Evolutionary conservation across 2,329 filamentous ascomycete genomes (phyloP).

Genomic region (Claviceps humidiphila): DNA sequence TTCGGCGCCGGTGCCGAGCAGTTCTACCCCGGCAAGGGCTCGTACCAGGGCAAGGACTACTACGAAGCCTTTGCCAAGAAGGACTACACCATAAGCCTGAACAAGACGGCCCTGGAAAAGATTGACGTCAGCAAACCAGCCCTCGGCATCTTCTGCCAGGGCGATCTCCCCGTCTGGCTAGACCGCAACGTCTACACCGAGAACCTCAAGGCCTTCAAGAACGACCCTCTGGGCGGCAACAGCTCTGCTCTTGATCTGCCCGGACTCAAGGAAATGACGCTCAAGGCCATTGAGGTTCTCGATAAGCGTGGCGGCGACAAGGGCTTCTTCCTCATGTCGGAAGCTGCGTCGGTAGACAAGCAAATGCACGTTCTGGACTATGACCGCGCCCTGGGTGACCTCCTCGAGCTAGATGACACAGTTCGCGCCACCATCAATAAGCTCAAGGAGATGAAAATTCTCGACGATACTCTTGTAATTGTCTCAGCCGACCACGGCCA

Average conservation of each 20-base stretch:
- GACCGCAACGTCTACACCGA: conserved; percentile 69
- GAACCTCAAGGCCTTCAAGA: conserved; percentile 52
- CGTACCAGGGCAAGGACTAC: conserved; percentile 62
- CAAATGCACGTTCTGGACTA: conserved; percentile 82
- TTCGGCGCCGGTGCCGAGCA: conserved; percentile 76
- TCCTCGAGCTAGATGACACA: conserved; percentile 77
- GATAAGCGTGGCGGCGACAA: conserved; percentile 50
- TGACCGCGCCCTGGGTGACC: conserved; percentile 70
- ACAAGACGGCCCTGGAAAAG: conserved; percentile 56
- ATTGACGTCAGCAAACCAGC: conserved; percentile 47
- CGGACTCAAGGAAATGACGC: conserved; percentile 78
- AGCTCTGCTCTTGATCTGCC: conserved; percentile 60
- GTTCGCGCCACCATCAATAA: conserved; percentile 60
- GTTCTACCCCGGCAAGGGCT: conserved; percentile 52
- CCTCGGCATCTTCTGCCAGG: conserved; percentile 64
- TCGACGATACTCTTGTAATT: conserved; percentile 65
- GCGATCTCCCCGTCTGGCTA: conserved; percentile 71
- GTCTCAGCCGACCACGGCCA: conserved; percentile 84
- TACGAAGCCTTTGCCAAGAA: conserved; percentile 62
- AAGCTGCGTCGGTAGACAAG: conserved; percentile 78
- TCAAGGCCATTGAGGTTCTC: conserved; percentile 76
- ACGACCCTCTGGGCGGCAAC: conserved; percentile 54
- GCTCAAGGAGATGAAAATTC: conserved; percentile 49
- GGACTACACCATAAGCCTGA: conserved; percentile 58
- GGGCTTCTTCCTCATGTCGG: conserved; percentile 80